Conservation (phyloP, 129 eudicot genomes). For the Saposhnikovia divaricata region DNA sequence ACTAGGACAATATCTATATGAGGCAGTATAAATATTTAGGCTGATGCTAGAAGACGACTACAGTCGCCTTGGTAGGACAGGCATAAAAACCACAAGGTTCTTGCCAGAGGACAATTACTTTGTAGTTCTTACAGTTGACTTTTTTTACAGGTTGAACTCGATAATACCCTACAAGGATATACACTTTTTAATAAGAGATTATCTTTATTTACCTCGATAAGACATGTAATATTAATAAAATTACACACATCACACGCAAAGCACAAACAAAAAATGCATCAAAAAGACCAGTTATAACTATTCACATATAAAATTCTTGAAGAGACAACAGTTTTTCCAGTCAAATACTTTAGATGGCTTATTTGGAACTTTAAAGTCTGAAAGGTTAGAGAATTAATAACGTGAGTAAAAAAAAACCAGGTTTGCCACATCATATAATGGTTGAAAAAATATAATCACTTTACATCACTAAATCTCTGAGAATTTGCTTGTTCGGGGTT, state of each 20-base stretch:
- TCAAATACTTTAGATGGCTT: neutral
- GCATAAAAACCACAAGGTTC: neutral
- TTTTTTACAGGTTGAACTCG: neutral
- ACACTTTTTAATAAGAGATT: neutral
- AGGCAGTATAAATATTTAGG: neutral
- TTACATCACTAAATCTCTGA: neutral
- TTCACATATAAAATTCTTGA: neutral
- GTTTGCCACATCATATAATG: neutral
- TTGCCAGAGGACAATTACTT: neutral
- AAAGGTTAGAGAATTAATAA: neutral
- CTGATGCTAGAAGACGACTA: neutral
- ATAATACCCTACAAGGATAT: neutral
- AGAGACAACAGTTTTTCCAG: neutral
- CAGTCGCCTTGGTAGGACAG: neutral
- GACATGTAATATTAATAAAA: neutral
- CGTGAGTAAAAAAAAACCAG: neutral
- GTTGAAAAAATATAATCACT: neutral
- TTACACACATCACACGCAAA: neutral
- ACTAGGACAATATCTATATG: neutral
- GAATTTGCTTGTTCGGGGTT: neutral
- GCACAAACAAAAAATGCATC: neutral
- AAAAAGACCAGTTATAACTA: neutral
- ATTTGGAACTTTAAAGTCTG: neutral
- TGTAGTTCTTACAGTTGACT: neutral
- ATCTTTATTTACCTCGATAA: neutral